A percentile compares a stretch with the other conserved stretches of the same genome.
These are phyloP conservation scores for Ceriops zippeliana DNA, from an alignment of 345 rosid species.

Conservation along the genomic window DNA sequence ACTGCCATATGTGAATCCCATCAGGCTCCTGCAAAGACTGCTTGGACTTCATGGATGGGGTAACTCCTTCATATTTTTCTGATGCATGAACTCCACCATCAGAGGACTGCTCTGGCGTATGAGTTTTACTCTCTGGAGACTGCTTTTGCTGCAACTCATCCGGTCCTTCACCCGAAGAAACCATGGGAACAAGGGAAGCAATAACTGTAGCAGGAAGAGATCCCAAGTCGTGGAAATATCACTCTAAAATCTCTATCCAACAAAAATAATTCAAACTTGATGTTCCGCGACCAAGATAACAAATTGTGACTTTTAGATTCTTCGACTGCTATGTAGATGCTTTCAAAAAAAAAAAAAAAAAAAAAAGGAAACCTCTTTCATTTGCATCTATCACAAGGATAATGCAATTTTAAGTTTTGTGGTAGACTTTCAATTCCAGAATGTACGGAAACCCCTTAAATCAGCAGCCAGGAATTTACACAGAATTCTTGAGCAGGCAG, in stretches of 20 bases:
- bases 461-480: background rate
- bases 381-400: too few relatives aligned
- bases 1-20: conserved; percentile 21
- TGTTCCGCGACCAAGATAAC: background rate
- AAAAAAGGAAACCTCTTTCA: too few relatives aligned
- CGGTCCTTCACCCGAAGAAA: conserved; percentile 34
- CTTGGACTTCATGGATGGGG: conserved; percentile 23
- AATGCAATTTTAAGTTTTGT: too few relatives aligned
- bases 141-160: conserved; percentile 31
- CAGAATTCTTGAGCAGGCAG: background rate
- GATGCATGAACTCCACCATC: conserved; percentile 14
- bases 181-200: conserved; percentile 35
- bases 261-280: background rate
- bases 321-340: too few relatives aligned
- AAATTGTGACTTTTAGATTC: background rate
- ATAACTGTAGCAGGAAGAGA: conserved; percentile 21
- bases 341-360: too few relatives aligned
- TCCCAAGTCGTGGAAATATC: conserved; percentile 9
- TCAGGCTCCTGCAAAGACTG: conserved; percentile 26
- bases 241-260: background rate
- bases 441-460: too few relatives aligned
- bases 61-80: conserved; percentile 29
- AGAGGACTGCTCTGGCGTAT: background rate
- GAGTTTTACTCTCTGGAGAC: conserved; percentile 21
- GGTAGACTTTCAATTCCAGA: too few relatives aligned